Evolutionary conservation across 768 basidiomycete genomes (phyloP).

Genomic region (Serpula lacrymans): DNA sequence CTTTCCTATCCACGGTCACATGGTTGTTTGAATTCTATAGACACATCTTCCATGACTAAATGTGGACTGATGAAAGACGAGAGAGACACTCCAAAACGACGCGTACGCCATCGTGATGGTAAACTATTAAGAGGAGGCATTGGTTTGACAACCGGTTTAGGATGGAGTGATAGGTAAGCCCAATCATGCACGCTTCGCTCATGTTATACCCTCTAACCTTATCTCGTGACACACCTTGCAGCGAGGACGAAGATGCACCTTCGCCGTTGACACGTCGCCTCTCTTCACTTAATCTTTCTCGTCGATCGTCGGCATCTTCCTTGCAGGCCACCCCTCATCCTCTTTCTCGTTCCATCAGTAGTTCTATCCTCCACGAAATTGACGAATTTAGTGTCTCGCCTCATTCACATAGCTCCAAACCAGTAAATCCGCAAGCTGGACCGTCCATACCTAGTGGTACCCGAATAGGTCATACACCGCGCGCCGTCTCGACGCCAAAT

Average conservation of each 20-base stretch:
- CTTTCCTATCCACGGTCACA: too few relatives aligned
- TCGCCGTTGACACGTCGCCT: conserved; percentile 62
- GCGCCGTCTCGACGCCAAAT: too few relatives aligned
- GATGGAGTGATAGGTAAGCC: conserved; percentile 70
- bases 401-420: too few relatives aligned
- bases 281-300: conserved; percentile 51
- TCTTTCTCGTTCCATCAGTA: conserved; percentile 25
- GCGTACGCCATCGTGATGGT: conserved; percentile 63
- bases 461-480: too few relatives aligned
- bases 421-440: too few relatives aligned
- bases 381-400: too few relatives aligned
- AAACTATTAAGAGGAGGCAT: conserved; percentile 55
- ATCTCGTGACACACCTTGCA: conserved; percentile 24
- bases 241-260: conserved; percentile 73
- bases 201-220: not conserved
- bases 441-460: too few relatives aligned
- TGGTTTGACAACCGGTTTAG: conserved; percentile 67
- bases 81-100: conserved; percentile 53
- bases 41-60: conserved; percentile 33
- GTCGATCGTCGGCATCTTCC: conserved; percentile 44
- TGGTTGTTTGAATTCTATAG: too few relatives aligned
- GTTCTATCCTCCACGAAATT: conserved; percentile 26
- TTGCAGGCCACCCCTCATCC: conserved; percentile 23
- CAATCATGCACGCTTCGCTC: conserved; percentile 5
- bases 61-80: conserved; percentile 47